These are phyloP conservation scores for Arctium lappa DNA, from an alignment of 129 eudicot species.

Conservation along the genomic window DNA sequence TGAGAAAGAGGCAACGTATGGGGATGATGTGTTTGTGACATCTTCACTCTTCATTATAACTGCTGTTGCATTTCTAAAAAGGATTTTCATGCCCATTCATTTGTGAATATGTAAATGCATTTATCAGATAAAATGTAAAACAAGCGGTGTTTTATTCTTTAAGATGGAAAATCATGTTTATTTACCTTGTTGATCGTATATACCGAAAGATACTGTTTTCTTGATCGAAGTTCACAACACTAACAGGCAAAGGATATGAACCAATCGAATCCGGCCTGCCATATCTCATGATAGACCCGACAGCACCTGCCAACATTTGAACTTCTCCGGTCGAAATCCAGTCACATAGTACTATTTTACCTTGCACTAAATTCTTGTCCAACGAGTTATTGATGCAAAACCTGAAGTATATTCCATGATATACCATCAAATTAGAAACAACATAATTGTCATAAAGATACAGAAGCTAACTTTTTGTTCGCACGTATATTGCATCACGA, in stretches of 20 bases:
- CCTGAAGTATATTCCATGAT: slow-evolving; percentile 21
- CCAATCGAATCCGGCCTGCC: not conserved
- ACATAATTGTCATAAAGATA: no score
- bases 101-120: not conserved
- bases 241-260: slow-evolving; percentile 18
- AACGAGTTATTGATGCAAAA: slow-evolving; percentile 33
- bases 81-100: not conserved
- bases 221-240: not conserved
- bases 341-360: slow-evolving; percentile 50
- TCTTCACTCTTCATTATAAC: slow-evolving; percentile 22
- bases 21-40: slow-evolving; percentile 3
- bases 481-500: no score
- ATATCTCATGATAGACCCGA: slow-evolving; percentile 41
- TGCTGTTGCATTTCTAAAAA: slow-evolving; percentile 21
- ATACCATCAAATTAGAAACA: not conserved
- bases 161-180: not conserved
- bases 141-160: not conserved
- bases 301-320: slow-evolving; percentile 31
- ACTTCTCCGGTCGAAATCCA: not conserved
- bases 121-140: not conserved
- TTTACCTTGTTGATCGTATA: not conserved
- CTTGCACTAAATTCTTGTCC: slow-evolving; percentile 39
- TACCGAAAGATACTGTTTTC: not conserved
- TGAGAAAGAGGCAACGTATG: slow-evolving; percentile 22
- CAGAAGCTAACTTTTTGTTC: no score